Evolutionary conservation across 768 basidiomycete genomes (phyloP).

Genomic region (Phylloporus arenicola): DNA sequence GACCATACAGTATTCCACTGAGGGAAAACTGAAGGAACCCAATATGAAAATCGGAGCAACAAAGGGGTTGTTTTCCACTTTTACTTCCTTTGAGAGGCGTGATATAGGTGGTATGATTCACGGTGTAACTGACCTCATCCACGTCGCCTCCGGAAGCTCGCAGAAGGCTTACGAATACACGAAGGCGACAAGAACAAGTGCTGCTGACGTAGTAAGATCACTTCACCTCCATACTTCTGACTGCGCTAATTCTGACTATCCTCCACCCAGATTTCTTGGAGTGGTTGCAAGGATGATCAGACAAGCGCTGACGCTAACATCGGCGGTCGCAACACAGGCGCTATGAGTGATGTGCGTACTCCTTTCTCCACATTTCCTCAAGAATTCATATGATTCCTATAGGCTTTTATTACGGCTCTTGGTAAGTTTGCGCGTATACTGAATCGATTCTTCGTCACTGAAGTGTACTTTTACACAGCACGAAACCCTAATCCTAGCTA

Average conservation of each 20-base stretch:
- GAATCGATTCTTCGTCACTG: background rate
- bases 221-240: background rate
- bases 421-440: constrained; percentile 30
- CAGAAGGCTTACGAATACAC: constrained; percentile 59
- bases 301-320: constrained; percentile 77
- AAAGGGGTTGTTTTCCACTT: constrained; percentile 74
- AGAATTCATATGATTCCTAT: background rate
- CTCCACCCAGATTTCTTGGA: constrained; percentile 65
- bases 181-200: constrained; percentile 63
- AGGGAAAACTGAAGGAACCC: constrained; percentile 93
- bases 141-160: constrained; percentile 61
- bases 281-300: constrained; percentile 75
- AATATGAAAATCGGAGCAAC: constrained; percentile 86
- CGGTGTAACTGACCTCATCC: constrained; percentile 69
- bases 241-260: background rate
- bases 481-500: constrained; percentile 49
- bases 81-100: constrained; percentile 68
- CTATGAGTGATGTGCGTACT: constrained; percentile 68
- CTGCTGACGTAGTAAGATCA: constrained; percentile 76
- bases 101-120: constrained; percentile 77
- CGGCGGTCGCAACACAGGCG: constrained; percentile 62
- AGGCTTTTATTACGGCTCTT: constrained; percentile 57
- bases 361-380: background rate
- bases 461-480: constrained; percentile 21
- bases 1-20: constrained; percentile 72